A percentile compares a stretch with the other conserved stretches of the same genome.
phyloP scores from a whole-genome alignment of 805 yeast species.

The Jamesozyma rosinii region DNA sequence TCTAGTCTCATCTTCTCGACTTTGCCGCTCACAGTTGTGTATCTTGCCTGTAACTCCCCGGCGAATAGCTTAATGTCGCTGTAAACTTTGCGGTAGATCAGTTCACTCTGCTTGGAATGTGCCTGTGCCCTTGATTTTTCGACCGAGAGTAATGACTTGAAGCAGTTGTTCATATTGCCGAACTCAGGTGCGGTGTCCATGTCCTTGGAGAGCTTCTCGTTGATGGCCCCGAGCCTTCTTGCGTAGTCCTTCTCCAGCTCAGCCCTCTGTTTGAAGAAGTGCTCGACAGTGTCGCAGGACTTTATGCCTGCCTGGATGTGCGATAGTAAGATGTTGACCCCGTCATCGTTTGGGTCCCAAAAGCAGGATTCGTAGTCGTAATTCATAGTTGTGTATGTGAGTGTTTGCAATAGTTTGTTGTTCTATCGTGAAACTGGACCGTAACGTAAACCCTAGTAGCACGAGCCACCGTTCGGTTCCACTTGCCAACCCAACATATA shows the following conservation, averaged over 20 bases:
- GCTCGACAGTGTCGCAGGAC: conserved; percentile 19
- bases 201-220: conserved; percentile 20
- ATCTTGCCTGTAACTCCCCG: conserved; percentile 21
- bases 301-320: conserved; percentile 25
- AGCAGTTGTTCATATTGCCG: conserved; percentile 19
- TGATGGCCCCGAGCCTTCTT: conserved; percentile 28
- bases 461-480: too few relatives aligned
- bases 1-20: conserved; percentile 25
- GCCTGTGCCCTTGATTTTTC: conserved; percentile 25
- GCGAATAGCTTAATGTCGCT: conserved; percentile 21
- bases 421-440: too few relatives aligned
- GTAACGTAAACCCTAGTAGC: too few relatives aligned
- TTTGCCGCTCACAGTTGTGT: conserved; percentile 24
- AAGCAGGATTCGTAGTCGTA: conserved; percentile 27
- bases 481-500: too few relatives aligned
- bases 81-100: conserved; percentile 19
- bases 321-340: conserved; percentile 22
- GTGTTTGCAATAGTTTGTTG: too few relatives aligned
- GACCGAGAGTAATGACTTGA: conserved; percentile 11
- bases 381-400: background rate
- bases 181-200: conserved; percentile 20
- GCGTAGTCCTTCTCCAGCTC: conserved; percentile 29
- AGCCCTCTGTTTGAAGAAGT: conserved; percentile 24
- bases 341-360: conserved; percentile 31
- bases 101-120: conserved; percentile 26